These are phyloP conservation scores for Cercospora beticola DNA, from an alignment of 2,329 filamentous ascomycete genomes.

Conservation along the genomic window DNA sequence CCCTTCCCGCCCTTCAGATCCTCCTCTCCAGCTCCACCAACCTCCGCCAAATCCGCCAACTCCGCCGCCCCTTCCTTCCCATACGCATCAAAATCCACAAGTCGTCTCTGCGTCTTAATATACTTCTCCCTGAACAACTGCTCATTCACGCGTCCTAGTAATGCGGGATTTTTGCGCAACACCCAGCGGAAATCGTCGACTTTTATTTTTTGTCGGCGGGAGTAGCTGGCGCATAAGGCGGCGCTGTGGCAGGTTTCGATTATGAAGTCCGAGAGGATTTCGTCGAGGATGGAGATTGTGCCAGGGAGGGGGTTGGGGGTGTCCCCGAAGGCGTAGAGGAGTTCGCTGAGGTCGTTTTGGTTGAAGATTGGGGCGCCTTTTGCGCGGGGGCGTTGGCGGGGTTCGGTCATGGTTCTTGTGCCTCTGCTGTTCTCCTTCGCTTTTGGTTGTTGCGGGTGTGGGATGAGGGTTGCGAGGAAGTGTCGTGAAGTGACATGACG, in stretches of 20 bases:
- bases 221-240: conserved; percentile 78
- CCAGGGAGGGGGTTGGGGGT: conserved; percentile 71
- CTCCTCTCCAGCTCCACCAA: conserved; percentile 52
- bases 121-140: conserved; percentile 84
- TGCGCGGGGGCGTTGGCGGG: conserved; percentile 49
- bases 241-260: conserved; percentile 91
- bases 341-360: conserved; percentile 44
- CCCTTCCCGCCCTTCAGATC: conserved; percentile 37
- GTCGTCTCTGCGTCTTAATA: conserved; percentile 78
- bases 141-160: conserved; percentile 86
- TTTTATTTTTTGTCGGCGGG: conserved; percentile 93
- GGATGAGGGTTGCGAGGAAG: neutral
- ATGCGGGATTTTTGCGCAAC: conserved; percentile 77
- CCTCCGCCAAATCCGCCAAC: conserved; percentile 58
- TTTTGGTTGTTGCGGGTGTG: neutral
- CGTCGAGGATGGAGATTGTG: conserved; percentile 84
- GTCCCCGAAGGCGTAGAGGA: conserved; percentile 81
- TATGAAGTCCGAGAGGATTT: conserved; percentile 95
- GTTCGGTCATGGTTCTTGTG: conserved; percentile 46
- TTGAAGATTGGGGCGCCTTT: conserved; percentile 49
- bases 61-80: conserved; percentile 51
- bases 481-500: neutral
- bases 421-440: neutral
- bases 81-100: conserved; percentile 67
- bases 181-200: conserved; percentile 97